Evolutionary conservation across 192 early-diverging fungal species (phyloP).

Genomic region (Lobosporangium transversale): DNA sequence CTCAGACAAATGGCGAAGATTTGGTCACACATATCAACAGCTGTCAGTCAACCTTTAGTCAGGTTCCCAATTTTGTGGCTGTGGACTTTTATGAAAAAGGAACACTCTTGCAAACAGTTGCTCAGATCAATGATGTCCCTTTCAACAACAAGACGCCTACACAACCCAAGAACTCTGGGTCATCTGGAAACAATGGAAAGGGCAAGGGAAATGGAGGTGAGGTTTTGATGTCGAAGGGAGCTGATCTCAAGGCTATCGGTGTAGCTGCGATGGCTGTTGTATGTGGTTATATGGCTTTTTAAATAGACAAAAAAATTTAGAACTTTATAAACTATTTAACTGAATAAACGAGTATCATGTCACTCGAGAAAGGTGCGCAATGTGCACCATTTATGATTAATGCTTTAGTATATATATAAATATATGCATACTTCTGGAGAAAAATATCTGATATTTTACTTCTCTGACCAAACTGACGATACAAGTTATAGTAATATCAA

Average conservation of each 20-base stretch:
- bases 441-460: too few relatives aligned
- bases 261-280: background rate
- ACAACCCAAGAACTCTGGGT: conserved; percentile 9
- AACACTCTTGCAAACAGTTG: conserved; percentile 57
- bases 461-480: too few relatives aligned
- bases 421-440: too few relatives aligned
- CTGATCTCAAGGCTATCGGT: background rate
- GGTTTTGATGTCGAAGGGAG: background rate
- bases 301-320: background rate
- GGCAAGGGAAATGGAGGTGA: too few relatives aligned
- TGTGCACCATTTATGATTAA: too few relatives aligned
- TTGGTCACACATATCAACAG: conserved; percentile 65
- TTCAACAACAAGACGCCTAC: conserved; percentile 46
- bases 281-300: background rate
- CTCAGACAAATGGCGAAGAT: conserved; percentile 63
- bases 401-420: too few relatives aligned
- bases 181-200: background rate
- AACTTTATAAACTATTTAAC: too few relatives aligned
- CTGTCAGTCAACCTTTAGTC: conserved; percentile 59
- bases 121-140: conserved; percentile 61
- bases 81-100: conserved; percentile 83
- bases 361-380: too few relatives aligned
- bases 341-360: too few relatives aligned
- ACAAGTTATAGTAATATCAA: too few relatives aligned
- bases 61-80: conserved; percentile 73